Base-by-base conservation (phyloP, 139 green algal genomes). In the Closterium sp. region DNA sequence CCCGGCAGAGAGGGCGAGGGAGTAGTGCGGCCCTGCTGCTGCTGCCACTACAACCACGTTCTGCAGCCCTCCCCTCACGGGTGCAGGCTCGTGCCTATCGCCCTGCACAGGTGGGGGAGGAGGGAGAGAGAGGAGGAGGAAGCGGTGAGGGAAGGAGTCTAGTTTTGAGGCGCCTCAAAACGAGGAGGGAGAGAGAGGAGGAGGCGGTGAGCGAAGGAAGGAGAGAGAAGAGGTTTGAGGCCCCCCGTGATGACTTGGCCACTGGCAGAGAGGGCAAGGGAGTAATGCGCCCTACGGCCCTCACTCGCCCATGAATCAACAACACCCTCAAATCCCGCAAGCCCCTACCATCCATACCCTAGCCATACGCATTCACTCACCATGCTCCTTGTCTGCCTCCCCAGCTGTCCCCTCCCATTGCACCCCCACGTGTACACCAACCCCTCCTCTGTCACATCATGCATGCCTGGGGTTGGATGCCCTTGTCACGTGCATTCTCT, bases 351-450 rank as follows among this genome's bases (percentile, higher is more conserved):
- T n/a, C n/a, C n/a, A n/a, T n/a, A n/a, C n/a, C n/a, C n/a, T n/a
- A n/a, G n/a, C 19, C 2, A 9, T 12, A 9, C 38, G 3, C 4
- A 1, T 12, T 10, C 4, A 1, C 9, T 66, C 25, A 76, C 55
- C 55, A 76, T 76, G 55, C 55, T 93, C 84, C 81, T 55, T 25
- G 88, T 25, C 88, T 33, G 30, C 9, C 89, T 32, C 0, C 91
- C 91, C 31, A 94, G 89, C 90, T 93, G 91, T 4, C 91, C 91
- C 25, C 81, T 23, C 31, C 28, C 34, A 81, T 93, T 93, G 4
- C 55, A 12, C 33, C 91, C 91, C 91, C 91, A 93, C 8, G 30
- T 94, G 89, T 66, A 93, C 66, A 93, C 91, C 31, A 34, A 7
- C 4, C 91, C 91, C 0, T 66, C 89, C 10, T 21, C 8, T 33